These are phyloP conservation scores for Verticillium albo-atrum DNA, from an alignment of 2,329 filamentous ascomycete genomes.

Conservation along the genomic window DNA sequence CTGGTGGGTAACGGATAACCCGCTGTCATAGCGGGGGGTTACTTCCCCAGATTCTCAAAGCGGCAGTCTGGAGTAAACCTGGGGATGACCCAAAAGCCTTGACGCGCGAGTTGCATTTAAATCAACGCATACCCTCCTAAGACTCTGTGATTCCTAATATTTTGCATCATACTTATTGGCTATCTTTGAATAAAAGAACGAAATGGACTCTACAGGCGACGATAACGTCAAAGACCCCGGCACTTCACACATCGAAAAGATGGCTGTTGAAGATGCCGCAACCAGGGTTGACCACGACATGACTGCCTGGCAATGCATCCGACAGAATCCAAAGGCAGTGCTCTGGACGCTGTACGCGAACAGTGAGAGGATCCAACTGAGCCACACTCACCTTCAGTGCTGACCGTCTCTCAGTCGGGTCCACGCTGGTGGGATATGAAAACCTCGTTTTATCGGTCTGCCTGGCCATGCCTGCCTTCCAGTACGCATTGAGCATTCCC, in stretches of 20 bases:
- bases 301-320: slow-evolving; percentile 5
- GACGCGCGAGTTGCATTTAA: no score
- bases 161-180: no score
- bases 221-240: no score
- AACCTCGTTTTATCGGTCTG: slow-evolving; percentile 13
- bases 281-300: neutral
- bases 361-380: neutral
- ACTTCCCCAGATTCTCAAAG: no score
- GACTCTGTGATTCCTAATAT: no score
- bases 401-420: slow-evolving; percentile 3
- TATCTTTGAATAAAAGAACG: neutral
- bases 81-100: neutral
- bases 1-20: no score
- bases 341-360: slow-evolving; percentile 12
- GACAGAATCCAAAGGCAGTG: slow-evolving; percentile 5
- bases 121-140: no score
- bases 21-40: no score
- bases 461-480: slow-evolving; percentile 14
- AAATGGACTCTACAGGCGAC: neutral
- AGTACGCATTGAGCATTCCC: slow-evolving; percentile 4
- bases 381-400: no score
- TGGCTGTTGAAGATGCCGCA: neutral
- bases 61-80: neutral
- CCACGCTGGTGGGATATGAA: slow-evolving; percentile 12
- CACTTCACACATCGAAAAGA: neutral